A percentile compares a stretch with the other conserved stretches of the same genome.
Evolutionary conservation across 192 early-diverging fungal genomes (phyloP).

Genomic region (Coemansia sp.): DNA sequence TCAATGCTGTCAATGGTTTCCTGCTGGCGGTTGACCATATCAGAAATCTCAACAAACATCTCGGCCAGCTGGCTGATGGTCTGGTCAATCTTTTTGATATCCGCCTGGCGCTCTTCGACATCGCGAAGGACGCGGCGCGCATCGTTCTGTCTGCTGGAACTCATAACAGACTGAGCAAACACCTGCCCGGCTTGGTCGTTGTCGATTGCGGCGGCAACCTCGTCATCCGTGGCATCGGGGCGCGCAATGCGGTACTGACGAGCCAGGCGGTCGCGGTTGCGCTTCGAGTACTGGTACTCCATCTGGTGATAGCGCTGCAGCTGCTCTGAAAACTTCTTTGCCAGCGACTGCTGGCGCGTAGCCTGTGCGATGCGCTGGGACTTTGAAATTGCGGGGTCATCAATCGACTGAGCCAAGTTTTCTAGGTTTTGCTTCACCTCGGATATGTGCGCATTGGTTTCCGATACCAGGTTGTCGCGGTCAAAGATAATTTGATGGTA

Average conservation of each 20-base stretch:
- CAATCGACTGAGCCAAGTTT: slow-evolving; percentile 28
- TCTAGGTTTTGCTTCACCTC: slow-evolving; percentile 47
- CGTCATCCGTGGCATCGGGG: slow-evolving; percentile 48
- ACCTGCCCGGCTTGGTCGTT: slow-evolving; percentile 52
- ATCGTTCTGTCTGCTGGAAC: slow-evolving; percentile 28
- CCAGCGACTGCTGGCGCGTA: slow-evolving; percentile 37
- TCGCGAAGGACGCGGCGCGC: slow-evolving; percentile 50
- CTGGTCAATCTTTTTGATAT: slow-evolving; percentile 53
- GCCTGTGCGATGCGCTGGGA: slow-evolving; percentile 34
- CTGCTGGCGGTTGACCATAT: slow-evolving; percentile 57
- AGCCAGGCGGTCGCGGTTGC: slow-evolving; percentile 50
- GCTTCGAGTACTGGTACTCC: slow-evolving; percentile 50
- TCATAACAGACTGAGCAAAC: slow-evolving; percentile 53
- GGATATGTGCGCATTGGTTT: slow-evolving; percentile 39
- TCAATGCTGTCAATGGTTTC: slow-evolving; percentile 55
- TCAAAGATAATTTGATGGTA: slow-evolving; percentile 43
- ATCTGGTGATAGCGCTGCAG: slow-evolving; percentile 53
- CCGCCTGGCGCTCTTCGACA: slow-evolving; percentile 52
- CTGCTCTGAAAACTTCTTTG: slow-evolving; percentile 43
- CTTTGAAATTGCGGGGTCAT: slow-evolving; percentile 44
- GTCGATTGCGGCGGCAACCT: slow-evolving; percentile 46
- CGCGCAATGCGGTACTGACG: slow-evolving; percentile 52
- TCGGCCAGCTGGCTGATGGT: slow-evolving; percentile 44
- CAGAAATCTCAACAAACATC: slow-evolving; percentile 50
- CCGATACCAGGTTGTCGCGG: slow-evolving; percentile 47